A percentile compares a stretch with the other conserved stretches of the same genome.
These are phyloP conservation scores for Pulveroboletus ravenelii DNA, from an alignment of 768 basidiomycete genomes.

Conservation along the genomic window DNA sequence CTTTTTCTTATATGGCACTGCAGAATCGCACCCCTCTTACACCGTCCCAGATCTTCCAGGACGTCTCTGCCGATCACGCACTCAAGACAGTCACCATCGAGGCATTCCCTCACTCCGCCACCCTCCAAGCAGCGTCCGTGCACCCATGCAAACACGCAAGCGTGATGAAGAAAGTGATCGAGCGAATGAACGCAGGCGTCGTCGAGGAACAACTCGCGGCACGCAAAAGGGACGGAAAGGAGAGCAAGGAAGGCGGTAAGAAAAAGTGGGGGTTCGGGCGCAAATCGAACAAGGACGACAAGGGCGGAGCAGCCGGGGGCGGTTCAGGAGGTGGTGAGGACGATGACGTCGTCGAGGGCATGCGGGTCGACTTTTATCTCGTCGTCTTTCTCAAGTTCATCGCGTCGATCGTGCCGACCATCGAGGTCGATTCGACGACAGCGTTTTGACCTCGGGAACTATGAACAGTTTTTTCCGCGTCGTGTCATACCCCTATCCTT, in stretches of 20 bases:
- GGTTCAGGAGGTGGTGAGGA: constrained; percentile 20
- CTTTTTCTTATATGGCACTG: background rate
- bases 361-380: constrained; percentile 97
- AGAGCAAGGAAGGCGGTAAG: constrained; percentile 55
- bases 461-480: background rate
- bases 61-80: constrained; percentile 95
- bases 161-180: constrained; percentile 99
- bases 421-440: constrained; percentile 93
- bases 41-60: constrained; percentile 91
- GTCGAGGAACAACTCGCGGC: constrained; percentile 76
- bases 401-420: constrained; percentile 96
- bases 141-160: constrained; percentile 98
- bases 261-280: constrained; percentile 85
- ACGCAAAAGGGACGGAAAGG: constrained; percentile 46
- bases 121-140: constrained; percentile 85
- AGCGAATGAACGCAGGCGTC: constrained; percentile 91
- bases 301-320: constrained; percentile 15
- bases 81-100: constrained; percentile 99
- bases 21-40: constrained; percentile 87
- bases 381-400: constrained; percentile 99
- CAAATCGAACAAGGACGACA: constrained; percentile 58
- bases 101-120: constrained; percentile 88
- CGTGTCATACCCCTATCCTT: constrained; percentile 12
- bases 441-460: constrained; percentile 41
- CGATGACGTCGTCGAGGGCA: constrained; percentile 79